Base-by-base conservation (phyloP, 1,284 basidiomycete species). In the Sanghuangporus sanghuang region DNA sequence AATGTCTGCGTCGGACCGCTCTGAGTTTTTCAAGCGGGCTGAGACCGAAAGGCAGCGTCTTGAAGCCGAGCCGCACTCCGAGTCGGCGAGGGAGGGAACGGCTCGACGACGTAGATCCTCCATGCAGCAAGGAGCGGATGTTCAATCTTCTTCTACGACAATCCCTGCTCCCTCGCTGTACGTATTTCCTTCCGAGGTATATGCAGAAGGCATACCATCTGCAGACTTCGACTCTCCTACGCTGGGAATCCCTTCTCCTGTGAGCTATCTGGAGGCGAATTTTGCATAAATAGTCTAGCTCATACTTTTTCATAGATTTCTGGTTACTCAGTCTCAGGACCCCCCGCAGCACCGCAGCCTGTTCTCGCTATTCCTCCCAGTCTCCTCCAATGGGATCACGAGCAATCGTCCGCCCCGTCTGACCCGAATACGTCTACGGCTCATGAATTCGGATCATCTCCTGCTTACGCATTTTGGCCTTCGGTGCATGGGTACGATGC, bases 41-140 rank as follows among this genome's bases (percentile, higher is more conserved):
- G 35, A 42, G 39, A 35, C 23, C 14, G 59, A 61, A n/a, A 61
- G 36, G 49, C 23, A 3, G 49, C 42, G 48, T 46, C 8, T 36
- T 14, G 35, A 61, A 16, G 5, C 40, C 8, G 55, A 57, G 35
- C 14, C n/a, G 52, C 52, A 32, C n/a, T 9, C 9, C 3, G 48
- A 18, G 48, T 9, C 7, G 18, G 21, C 32, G 12, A 36, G 48
- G 32, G 27, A 27, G 12, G 67, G 8, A 67, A 72, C 8, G 76
- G 71, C 57, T 73, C 69, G 48, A 66, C 62, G 44, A 74, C 68
- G 48, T 77, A 49, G 7, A 14, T 21, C n/a, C 21, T 16, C 18
- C 48, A 14, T 18, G 16, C 27, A 32, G 27, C 27, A 32, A 32
- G 27, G 27, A 32, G 27, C 4, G 27, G 27, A 32, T 32, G 27